A percentile compares a stretch with the other conserved stretches of the same genome.
Evolutionary conservation across 2,329 filamentous ascomycete genomes (phyloP).

Genomic region (Beauveria scarabaeidicola): DNA sequence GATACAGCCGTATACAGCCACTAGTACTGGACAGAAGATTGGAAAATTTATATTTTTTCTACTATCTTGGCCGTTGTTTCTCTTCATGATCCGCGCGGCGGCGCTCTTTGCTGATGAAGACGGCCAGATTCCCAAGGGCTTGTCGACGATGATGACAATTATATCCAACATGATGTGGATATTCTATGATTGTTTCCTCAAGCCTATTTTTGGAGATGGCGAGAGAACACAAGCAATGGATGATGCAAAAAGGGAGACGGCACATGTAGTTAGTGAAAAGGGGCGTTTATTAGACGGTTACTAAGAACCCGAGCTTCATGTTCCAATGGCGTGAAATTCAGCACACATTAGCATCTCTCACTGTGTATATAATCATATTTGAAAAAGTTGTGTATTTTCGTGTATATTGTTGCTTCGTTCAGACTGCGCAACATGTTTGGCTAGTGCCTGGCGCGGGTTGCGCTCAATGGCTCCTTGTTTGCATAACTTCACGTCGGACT

Average conservation of each 20-base stretch:
- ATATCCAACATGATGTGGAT: slow-evolving; percentile 44
- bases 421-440: too few relatives aligned
- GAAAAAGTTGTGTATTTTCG: too few relatives aligned
- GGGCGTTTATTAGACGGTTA: background rate
- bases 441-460: too few relatives aligned
- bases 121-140: slow-evolving; percentile 61
- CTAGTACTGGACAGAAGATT: slow-evolving; percentile 54
- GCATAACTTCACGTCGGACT: too few relatives aligned
- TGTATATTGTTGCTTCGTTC: too few relatives aligned
- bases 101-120: slow-evolving; percentile 53
- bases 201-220: slow-evolving; percentile 72
- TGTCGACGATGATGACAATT: slow-evolving; percentile 41
- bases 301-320: background rate
- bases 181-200: slow-evolving; percentile 38
- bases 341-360: background rate
- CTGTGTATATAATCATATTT: background rate
- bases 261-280: slow-evolving; percentile 8
- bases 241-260: slow-evolving; percentile 12
- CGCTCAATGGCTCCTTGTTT: too few relatives aligned
- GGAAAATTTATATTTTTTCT: slow-evolving; percentile 56
- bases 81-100: slow-evolving; percentile 36
- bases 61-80: slow-evolving; percentile 48
- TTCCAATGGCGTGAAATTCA: background rate
- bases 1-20: slow-evolving; percentile 63
- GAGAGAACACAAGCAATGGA: slow-evolving; percentile 49